A percentile compares a stretch with the other conserved stretches of the same genome.
phyloP scores from a whole-genome alignment of 2,329 filamentous ascomycete species.

The Diaporthe vexans region DNA sequence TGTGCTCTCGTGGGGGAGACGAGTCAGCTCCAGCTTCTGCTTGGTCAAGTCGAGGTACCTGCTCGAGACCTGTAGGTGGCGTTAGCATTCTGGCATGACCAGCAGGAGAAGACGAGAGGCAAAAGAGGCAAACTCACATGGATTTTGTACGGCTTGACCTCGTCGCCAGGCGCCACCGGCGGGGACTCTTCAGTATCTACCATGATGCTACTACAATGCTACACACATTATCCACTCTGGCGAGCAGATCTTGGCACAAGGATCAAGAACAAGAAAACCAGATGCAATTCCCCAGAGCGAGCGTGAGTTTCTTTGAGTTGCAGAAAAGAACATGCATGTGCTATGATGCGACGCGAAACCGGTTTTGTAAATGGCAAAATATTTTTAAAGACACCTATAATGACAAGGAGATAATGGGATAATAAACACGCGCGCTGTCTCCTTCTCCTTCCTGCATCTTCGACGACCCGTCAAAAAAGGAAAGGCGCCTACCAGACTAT shows the following conservation, averaged over 20 bases:
- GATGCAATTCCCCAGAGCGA: not conserved
- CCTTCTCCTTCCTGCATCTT: not conserved
- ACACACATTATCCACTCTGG: conserved; percentile 24
- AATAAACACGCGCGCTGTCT: conserved; percentile 24
- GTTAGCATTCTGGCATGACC: conserved; percentile 47
- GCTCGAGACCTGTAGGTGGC: conserved; percentile 68
- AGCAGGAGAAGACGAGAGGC: not conserved
- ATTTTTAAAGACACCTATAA: not conserved
- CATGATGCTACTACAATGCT: conserved; percentile 41
- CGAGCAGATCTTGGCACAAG: not conserved
- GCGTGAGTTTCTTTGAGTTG: not conserved
- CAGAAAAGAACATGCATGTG: not conserved
- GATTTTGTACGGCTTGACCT: conserved; percentile 69
- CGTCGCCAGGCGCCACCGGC: conserved; percentile 52
- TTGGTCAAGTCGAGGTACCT: conserved; percentile 77
- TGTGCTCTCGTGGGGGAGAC: conserved; percentile 71
- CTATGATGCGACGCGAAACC: conserved; percentile 12
- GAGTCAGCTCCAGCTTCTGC: conserved; percentile 76
- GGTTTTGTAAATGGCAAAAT: conserved; percentile 12
- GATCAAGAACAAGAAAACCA: not conserved
- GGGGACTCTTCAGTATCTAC: conserved; percentile 47
- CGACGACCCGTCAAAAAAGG: conserved; percentile 4
- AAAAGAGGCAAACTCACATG: conserved; percentile 61
- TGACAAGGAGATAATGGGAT: conserved; percentile 26
- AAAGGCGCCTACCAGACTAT: conserved; percentile 26